These are phyloP conservation scores for Globisporangium nunn DNA, from an alignment of 352 stramenopile genomes.

Conservation along the genomic window DNA sequence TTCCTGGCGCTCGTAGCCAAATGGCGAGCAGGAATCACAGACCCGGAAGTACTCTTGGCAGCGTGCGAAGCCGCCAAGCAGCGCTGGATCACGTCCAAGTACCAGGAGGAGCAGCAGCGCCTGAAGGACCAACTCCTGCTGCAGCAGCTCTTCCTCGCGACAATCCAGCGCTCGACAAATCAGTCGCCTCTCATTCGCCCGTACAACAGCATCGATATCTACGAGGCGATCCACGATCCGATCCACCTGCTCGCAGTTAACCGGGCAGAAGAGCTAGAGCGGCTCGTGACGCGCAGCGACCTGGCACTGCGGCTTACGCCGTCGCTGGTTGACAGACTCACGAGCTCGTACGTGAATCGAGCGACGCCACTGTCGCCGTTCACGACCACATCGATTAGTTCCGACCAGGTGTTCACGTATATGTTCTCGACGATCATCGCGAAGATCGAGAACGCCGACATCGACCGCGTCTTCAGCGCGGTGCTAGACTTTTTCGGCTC, in stretches of 20 bases:
- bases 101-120: conserved; percentile 33
- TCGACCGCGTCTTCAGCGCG: neutral
- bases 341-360: conserved; percentile 16
- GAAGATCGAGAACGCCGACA: conserved; percentile 15
- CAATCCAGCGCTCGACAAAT: conserved; percentile 34
- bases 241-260: conserved; percentile 4
- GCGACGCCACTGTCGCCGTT: conserved; percentile 25
- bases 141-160: conserved; percentile 55
- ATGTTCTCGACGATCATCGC: conserved; percentile 34
- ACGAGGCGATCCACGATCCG: conserved; percentile 31
- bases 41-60: conserved; percentile 20
- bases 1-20: conserved; percentile 10
- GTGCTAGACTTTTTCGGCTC: conserved; percentile 1
- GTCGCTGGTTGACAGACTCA: conserved; percentile 29
- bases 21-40: conserved; percentile 27
- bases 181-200: conserved; percentile 32
- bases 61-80: conserved; percentile 38
- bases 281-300: conserved; percentile 31
- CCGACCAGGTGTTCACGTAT: conserved; percentile 33
- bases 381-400: conserved; percentile 42
- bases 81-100: conserved; percentile 37
- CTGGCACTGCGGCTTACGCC: conserved; percentile 24
- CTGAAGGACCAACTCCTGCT: conserved; percentile 44
- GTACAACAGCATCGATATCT: conserved; percentile 36
- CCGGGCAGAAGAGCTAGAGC: conserved; percentile 15